Evolutionary conservation across 1,284 basidiomycete genomes (phyloP), one percentile per base, ranked within the genome.

Genomic region (Mycocalia duriaeana): DNA sequence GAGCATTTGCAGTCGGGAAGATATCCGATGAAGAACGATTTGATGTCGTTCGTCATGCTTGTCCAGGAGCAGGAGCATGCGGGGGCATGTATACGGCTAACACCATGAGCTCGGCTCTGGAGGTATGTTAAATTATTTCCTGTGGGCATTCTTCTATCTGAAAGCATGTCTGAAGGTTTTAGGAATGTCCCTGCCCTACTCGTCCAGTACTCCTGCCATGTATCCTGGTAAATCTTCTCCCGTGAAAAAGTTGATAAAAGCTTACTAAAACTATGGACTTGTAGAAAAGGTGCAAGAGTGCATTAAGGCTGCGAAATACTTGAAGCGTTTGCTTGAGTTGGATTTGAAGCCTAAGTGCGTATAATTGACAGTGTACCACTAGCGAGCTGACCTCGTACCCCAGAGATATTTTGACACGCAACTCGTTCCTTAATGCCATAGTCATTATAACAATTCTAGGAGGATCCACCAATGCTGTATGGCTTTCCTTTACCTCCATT

Each of bases 381-480:
- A 20, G 35, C 14, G 23, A 6, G 22, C 11, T 25, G 8, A 25
- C n/a, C 28, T 23, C 2, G n/a, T 38, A n/a, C 26, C 5, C 14
- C n/a, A 85, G 83, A 54, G 94, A 97, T 63, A 96, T 97, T 58
- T 72, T 97, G 54, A 96, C 94, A 13, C 87, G 88, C 35, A 76
- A 85, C 37, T 91, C 94, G 1, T 94, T 97, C 69, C 71, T 95
- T 61, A 96, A 97, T 59, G 94, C 93, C 14, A 92, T 97, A 52
- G 81, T 85, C 8, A 75, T 91, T 39, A 78, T 90, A 44, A 92
- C 89, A 57, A 76, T 92, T 41, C 77, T 95, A 16, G 94, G 90
- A 42, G 92, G 93, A 5, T 94, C 91, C 4, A 97, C 94, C 8
- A 97, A 97, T 63, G 88, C 93, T 24, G 91, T 89, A 58, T 49